Percentiles rank a stretch among this genome's conserved stretches.
These are phyloP conservation scores for Saccharomycopsis hybrid DNA, from an alignment of 1,139 yeast species.

Conservation along the genomic window DNA sequence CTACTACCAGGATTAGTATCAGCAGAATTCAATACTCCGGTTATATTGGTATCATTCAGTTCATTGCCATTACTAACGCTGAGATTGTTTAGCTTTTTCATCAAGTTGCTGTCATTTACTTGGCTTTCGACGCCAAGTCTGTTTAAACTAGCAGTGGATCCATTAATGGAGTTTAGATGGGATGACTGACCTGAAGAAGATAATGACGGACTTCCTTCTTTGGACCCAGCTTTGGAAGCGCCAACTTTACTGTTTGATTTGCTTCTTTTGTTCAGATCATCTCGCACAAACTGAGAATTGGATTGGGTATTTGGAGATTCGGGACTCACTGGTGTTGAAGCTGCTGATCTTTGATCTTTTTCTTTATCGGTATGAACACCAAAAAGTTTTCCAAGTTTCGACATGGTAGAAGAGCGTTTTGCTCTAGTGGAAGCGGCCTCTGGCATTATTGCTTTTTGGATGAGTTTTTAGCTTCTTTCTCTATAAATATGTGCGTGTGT, in stretches of 20 bases:
- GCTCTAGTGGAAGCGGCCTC: slow-evolving; percentile 8
- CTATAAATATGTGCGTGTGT: too few relatives aligned
- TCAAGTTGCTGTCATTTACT: not conserved
- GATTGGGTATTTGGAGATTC: not conserved
- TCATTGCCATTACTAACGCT: not conserved
- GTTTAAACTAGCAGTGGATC: slow-evolving; percentile 3
- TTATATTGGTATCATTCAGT: not conserved
- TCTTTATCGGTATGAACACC: slow-evolving; percentile 8
- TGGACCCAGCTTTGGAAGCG: not conserved
- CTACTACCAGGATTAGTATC: too few relatives aligned
- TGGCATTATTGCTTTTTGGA: too few relatives aligned
- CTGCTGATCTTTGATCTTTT: not conserved
- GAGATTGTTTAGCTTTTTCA: slow-evolving; percentile 5
- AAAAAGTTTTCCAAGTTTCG: slow-evolving; percentile 16
- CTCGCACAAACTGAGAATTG: too few relatives aligned
- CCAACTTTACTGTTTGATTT: not conserved
- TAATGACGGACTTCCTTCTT: not conserved
- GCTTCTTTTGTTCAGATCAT: too few relatives aligned
- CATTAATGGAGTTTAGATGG: slow-evolving; percentile 4
- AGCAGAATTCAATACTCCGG: too few relatives aligned
- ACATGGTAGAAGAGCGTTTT: slow-evolving; percentile 15
- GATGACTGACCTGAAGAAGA: not conserved
- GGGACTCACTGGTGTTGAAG: not conserved
- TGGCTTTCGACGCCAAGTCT: not conserved
- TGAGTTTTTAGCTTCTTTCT: too few relatives aligned